Conservation (phyloP, 768 basidiomycete species). For the Naematelia aurantialba region DNA sequence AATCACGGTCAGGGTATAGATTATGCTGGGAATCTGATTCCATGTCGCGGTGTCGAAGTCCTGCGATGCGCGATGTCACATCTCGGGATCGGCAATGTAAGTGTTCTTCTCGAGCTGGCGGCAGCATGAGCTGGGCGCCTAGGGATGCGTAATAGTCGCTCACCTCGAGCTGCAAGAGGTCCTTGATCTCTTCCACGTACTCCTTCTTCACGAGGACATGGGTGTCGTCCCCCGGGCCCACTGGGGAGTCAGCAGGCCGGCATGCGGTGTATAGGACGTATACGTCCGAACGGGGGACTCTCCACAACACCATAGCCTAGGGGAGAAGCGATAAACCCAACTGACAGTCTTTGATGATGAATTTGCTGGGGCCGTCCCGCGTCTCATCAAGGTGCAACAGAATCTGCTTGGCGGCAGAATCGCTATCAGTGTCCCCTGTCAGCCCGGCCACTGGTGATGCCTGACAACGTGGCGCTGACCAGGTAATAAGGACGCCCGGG, state of each 20-base stretch:
- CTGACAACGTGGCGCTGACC: conserved; percentile 7
- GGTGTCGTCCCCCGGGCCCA: conserved; percentile 30
- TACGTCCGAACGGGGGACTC: too few species aligned
- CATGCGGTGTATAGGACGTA: too few species aligned
- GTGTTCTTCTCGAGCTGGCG: conserved; percentile 46
- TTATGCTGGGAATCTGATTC: too few species aligned
- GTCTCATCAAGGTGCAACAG: conserved; percentile 33
- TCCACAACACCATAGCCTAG: conserved; percentile 1
- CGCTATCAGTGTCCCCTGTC: conserved; percentile 12
- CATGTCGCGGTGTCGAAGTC: too few species aligned
- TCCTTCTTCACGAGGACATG: conserved; percentile 37
- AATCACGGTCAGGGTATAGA: too few species aligned
- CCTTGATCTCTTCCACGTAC: conserved; percentile 40
- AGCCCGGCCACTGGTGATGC: background rate
- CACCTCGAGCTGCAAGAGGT: conserved; percentile 38
- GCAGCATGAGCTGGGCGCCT: background rate
- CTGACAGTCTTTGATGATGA: conserved; percentile 38
- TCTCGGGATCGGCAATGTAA: conserved; percentile 35
- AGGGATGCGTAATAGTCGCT: conserved; percentile 2
- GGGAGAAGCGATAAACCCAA: background rate
- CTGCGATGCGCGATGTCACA: conserved; percentile 5
- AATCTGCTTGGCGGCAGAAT: conserved; percentile 47
- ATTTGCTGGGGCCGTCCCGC: conserved; percentile 33
- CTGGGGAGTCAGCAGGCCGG: too few species aligned
- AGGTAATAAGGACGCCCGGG: conserved; percentile 28